Evolutionary conservation across 2,329 filamentous ascomycete genomes (phyloP).

Genomic region (Fusarium mexicanum): DNA sequence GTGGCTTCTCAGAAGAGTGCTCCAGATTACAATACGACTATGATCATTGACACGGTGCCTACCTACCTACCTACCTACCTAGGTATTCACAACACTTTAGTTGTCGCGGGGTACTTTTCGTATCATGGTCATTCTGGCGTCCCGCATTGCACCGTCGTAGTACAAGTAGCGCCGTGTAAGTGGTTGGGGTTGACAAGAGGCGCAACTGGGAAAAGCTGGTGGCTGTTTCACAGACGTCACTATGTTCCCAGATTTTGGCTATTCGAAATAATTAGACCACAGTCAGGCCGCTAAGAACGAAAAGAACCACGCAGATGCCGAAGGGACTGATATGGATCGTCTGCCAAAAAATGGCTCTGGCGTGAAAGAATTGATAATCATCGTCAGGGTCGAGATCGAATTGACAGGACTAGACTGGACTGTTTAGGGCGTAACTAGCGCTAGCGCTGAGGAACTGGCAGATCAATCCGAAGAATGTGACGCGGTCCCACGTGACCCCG

Average conservation of each 20-base stretch:
- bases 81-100: neutral
- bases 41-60: neutral
- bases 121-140: neutral
- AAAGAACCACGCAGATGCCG: neutral
- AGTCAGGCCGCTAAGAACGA: neutral
- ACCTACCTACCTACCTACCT: too few relatives aligned
- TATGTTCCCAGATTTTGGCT: neutral
- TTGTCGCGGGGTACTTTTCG: neutral
- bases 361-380: neutral
- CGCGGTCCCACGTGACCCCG: conserved; percentile 44
- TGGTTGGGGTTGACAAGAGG: neutral
- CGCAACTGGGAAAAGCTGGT: neutral
- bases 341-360: neutral
- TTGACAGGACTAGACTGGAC: neutral
- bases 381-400: neutral
- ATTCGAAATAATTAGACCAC: neutral
- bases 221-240: conserved; percentile 31
- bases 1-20: neutral
- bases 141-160: neutral
- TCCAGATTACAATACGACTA: neutral
- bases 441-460: neutral
- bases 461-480: neutral
- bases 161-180: neutral
- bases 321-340: neutral
- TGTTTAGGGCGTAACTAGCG: neutral